Evolutionary conservation across 805 yeast species (phyloP).

Genomic region (Metschnikowia picachoensis): DNA sequence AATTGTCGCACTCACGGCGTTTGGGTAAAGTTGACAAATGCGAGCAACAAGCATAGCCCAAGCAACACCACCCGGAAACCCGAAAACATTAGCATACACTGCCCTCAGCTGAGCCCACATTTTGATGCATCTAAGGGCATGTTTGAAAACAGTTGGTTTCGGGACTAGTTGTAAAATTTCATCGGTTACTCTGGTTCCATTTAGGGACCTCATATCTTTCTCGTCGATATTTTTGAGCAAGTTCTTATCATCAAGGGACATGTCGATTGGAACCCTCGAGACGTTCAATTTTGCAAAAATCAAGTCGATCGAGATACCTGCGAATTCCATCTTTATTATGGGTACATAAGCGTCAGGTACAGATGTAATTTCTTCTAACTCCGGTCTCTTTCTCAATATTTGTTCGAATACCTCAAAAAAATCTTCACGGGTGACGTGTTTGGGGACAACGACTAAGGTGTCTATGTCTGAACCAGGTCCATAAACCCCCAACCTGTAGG

Average conservation of each 20-base stretch:
- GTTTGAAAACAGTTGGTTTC: slow-evolving; percentile 86
- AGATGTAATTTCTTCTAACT: slow-evolving; percentile 83
- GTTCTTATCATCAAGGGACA: slow-evolving; percentile 81
- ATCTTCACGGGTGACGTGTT: slow-evolving; percentile 87
- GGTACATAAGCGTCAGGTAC: slow-evolving; percentile 99
- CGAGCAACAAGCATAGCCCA: slow-evolving; percentile 99
- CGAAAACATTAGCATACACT: slow-evolving; percentile 89
- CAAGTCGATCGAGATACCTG: slow-evolving; percentile 91
- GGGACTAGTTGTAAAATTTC: slow-evolving; percentile 89
- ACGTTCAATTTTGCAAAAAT: slow-evolving; percentile 80
- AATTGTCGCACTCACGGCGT: slow-evolving; percentile 89
- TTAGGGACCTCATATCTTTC: slow-evolving; percentile 80
- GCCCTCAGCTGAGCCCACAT: slow-evolving; percentile 97
- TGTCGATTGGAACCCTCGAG: slow-evolving; percentile 72
- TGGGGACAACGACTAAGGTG: slow-evolving; percentile 94
- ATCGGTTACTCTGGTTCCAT: slow-evolving; percentile 97
- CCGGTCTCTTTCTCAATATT: slow-evolving; percentile 67
- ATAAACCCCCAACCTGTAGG: slow-evolving; percentile 91
- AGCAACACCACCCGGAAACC: slow-evolving; percentile 99
- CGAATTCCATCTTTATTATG: slow-evolving; percentile 81
- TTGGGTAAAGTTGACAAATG: slow-evolving; percentile 93
- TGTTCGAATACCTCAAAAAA: slow-evolving; percentile 79
- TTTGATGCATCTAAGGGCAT: slow-evolving; percentile 87
- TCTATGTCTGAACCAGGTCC: slow-evolving; percentile 99
- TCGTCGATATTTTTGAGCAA: slow-evolving; percentile 85